Conservation (phyloP, 176 grass and related monocot species). For the Zea luxurians region DNA sequence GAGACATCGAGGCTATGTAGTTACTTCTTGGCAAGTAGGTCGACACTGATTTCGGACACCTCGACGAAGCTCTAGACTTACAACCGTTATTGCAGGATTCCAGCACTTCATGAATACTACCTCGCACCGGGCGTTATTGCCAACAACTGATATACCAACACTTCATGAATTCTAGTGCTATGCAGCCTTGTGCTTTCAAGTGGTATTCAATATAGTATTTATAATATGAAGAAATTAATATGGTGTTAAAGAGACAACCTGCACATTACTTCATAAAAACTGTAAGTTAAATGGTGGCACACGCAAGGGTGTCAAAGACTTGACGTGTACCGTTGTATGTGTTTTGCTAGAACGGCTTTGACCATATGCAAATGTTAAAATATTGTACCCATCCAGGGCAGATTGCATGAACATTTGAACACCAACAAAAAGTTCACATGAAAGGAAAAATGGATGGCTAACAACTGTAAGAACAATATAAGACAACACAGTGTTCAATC, state of each 20-base stretch:
- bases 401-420: constrained; percentile 96
- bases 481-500: neutral
- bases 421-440: constrained; percentile 92
- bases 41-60: too few relatives aligned
- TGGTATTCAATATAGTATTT: constrained; percentile 5
- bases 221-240: constrained; percentile 17
- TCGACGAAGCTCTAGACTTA: too few relatives aligned
- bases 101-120: too few relatives aligned
- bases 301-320: neutral
- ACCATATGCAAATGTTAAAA: constrained; percentile 91
- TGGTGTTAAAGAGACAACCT: constrained; percentile 17
- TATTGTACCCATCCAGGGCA: constrained; percentile 83
- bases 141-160: too few relatives aligned
- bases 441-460: constrained; percentile 28
- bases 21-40: too few relatives aligned
- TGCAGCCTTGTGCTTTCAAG: neutral
- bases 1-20: too few relatives aligned
- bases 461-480: constrained; percentile 31
- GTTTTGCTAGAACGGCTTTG: constrained; percentile 93
- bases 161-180: too few relatives aligned
- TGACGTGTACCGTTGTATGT: constrained; percentile 75
- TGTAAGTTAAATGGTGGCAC: neutral
- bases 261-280: neutral
- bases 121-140: too few relatives aligned
- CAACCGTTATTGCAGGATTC: too few relatives aligned